These are phyloP conservation scores for Combretum micranthum DNA, from an alignment of 345 rosid genomes.

Conservation along the genomic window DNA sequence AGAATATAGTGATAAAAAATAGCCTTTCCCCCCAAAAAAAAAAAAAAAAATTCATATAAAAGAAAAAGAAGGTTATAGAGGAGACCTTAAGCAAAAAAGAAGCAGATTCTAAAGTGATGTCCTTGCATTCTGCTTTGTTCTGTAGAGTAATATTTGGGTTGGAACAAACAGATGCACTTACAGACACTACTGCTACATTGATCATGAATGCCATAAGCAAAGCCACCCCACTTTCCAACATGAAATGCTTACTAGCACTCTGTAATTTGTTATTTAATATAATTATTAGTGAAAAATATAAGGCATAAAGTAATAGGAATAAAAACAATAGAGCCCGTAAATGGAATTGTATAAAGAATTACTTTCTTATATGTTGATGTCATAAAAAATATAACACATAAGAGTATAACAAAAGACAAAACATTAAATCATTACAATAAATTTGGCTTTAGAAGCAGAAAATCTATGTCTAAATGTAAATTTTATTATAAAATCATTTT, in stretches of 20 bases:
- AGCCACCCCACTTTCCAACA: slow-evolving; percentile 12
- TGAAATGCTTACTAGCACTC: slow-evolving; percentile 10
- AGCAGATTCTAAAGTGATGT: slow-evolving; percentile 11
- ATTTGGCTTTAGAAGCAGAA: background rate
- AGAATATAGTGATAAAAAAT: background rate
- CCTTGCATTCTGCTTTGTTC: background rate
- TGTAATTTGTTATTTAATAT: too few relatives aligned
- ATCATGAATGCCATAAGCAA: slow-evolving; percentile 10
- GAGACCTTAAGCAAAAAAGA: slow-evolving; percentile 13
- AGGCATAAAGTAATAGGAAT: too few relatives aligned
- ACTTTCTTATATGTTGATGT: too few relatives aligned
- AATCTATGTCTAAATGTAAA: too few relatives aligned
- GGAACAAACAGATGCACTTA: slow-evolving; percentile 8
- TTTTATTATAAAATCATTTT: too few relatives aligned
- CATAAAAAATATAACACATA: background rate
- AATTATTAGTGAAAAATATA: too few relatives aligned
- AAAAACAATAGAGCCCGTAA: too few relatives aligned
- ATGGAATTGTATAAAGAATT: too few relatives aligned
- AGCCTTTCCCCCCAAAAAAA: background rate
- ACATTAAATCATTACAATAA: background rate
- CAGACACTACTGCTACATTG: slow-evolving; percentile 9
- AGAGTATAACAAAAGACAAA: too few relatives aligned
- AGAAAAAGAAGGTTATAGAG: background rate
- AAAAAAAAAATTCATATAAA: background rate
- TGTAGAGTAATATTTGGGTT: background rate